Evolutionary conservation across 768 basidiomycete genomes (phyloP).

Genomic region (Serendipita indica): DNA sequence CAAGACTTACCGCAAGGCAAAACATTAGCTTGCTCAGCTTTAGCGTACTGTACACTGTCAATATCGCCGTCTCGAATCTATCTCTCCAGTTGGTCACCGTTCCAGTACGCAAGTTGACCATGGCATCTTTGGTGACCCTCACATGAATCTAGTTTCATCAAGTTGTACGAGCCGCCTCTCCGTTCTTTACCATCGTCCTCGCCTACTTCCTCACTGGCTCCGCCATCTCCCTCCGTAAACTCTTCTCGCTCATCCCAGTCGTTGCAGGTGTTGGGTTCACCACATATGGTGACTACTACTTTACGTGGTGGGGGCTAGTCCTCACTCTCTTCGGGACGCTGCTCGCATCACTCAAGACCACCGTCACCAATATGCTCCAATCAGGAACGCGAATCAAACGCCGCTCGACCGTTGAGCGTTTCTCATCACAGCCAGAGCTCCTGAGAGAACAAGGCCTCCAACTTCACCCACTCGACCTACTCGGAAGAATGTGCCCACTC

Average conservation of each 20-base stretch:
- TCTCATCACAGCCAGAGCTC: neutral
- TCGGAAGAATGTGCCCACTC: constrained; percentile 81
- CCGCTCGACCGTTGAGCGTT: neutral
- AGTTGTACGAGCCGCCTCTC: constrained; percentile 84
- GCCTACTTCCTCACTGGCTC: constrained; percentile 53
- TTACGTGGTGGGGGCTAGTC: constrained; percentile 67
- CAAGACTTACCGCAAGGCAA: constrained; percentile 35
- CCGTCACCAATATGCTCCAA: constrained; percentile 73
- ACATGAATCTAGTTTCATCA: constrained; percentile 66
- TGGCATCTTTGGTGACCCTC: constrained; percentile 6
- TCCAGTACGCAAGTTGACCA: constrained; percentile 40
- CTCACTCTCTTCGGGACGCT: constrained; percentile 83
- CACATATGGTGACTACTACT: constrained; percentile 93
- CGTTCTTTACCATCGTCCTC: constrained; percentile 78
- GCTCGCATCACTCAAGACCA: constrained; percentile 86
- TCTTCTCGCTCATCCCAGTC: constrained; percentile 68
- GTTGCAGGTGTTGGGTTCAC: constrained; percentile 84
- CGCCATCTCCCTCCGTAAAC: constrained; percentile 42
- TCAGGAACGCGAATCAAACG: constrained; percentile 18
- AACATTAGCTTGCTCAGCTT: constrained; percentile 58
- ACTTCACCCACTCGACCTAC: constrained; percentile 68
- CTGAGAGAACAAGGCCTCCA: constrained; percentile 14
- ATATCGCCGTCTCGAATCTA: constrained; percentile 88
- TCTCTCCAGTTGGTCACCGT: constrained; percentile 80
- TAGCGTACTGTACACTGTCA: constrained; percentile 81